phyloP scores from a whole-genome alignment of 2,329 filamentous ascomycete genomes.

The Lecanicillium sp. region DNA sequence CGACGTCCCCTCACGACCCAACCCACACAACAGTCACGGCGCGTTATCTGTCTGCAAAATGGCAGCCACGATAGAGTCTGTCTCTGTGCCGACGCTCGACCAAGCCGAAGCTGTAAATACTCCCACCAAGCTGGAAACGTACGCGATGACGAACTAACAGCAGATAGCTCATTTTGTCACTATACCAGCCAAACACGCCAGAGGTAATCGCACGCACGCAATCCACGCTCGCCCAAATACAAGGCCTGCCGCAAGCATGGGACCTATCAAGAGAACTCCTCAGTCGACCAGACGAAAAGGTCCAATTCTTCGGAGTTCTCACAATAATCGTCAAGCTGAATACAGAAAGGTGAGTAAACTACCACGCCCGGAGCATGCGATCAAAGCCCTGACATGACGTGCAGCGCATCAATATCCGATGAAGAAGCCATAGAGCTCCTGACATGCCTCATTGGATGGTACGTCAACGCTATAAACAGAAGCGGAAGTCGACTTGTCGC shows the following conservation, averaged over 20 bases:
- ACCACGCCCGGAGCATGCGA: neutral
- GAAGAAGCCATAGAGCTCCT: slow-evolving; percentile 55
- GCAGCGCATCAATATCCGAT: slow-evolving; percentile 45
- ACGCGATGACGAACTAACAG: neutral
- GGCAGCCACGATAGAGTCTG: too few species aligned
- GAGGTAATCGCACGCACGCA: slow-evolving; percentile 51
- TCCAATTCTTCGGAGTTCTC: slow-evolving; percentile 87
- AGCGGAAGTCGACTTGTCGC: slow-evolving; percentile 55
- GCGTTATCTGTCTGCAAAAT: too few species aligned
- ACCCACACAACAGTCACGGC: too few species aligned
- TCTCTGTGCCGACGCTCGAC: neutral
- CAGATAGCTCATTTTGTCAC: slow-evolving; percentile 41
- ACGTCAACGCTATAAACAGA: slow-evolving; percentile 47
- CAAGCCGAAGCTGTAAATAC: slow-evolving; percentile 12
- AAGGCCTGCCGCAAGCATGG: slow-evolving; percentile 79
- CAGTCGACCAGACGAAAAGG: slow-evolving; percentile 60
- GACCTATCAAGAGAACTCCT: slow-evolving; percentile 73
- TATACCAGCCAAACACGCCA: slow-evolving; percentile 48
- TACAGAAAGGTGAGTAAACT: slow-evolving; percentile 63
- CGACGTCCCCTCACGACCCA: too few species aligned
- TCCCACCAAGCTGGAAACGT: too few species aligned
- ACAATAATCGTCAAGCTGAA: slow-evolving; percentile 95
- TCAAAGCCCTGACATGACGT: slow-evolving; percentile 7
- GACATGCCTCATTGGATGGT: slow-evolving; percentile 56
- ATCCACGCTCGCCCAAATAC: slow-evolving; percentile 69